Percentiles rank a stretch among this genome's conserved stretches.
phyloP scores from a whole-genome alignment of 2,329 filamentous ascomycete species.

The Diaporthe ampelina region DNA sequence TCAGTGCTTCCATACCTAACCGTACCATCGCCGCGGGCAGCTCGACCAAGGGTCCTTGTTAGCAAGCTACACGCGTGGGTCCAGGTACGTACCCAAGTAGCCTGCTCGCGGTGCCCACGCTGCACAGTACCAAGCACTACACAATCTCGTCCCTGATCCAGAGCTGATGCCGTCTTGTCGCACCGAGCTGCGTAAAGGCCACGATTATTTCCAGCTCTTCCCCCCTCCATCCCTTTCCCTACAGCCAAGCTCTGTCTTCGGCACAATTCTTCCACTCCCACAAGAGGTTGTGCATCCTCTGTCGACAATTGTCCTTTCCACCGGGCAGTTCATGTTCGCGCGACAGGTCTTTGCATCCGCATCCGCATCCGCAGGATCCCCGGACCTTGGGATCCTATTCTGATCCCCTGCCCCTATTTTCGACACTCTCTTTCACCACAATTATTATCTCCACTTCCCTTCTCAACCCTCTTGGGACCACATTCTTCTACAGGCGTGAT shows the following conservation, averaged over 20 bases:
- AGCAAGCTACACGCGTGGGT: constrained; percentile 7
- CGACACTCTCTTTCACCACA: constrained; percentile 38
- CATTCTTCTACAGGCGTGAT: background rate
- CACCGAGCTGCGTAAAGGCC: constrained; percentile 39
- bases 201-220: constrained; percentile 37
- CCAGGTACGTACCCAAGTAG: background rate
- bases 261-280: constrained; percentile 24
- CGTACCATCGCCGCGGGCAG: constrained; percentile 27
- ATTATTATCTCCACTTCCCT: constrained; percentile 15
- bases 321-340: constrained; percentile 31
- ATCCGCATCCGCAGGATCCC: constrained; percentile 31
- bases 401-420: constrained; percentile 24
- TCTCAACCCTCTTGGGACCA: constrained; percentile 3
- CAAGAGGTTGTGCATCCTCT: constrained; percentile 23
- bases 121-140: background rate
- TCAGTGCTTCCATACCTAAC: background rate
- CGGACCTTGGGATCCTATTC: constrained; percentile 27
- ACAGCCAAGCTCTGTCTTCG: constrained; percentile 38
- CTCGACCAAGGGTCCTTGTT: constrained; percentile 7
- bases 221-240: constrained; percentile 38
- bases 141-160: constrained; percentile 25
- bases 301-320: constrained; percentile 11
- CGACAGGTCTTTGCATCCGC: constrained; percentile 34
- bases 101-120: background rate
- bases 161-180: constrained; percentile 25